Evolutionary conservation across 2,329 filamentous ascomycete genomes (phyloP), one percentile per base, ranked within the genome.

Genomic region (Ustilaginoidea virens): DNA sequence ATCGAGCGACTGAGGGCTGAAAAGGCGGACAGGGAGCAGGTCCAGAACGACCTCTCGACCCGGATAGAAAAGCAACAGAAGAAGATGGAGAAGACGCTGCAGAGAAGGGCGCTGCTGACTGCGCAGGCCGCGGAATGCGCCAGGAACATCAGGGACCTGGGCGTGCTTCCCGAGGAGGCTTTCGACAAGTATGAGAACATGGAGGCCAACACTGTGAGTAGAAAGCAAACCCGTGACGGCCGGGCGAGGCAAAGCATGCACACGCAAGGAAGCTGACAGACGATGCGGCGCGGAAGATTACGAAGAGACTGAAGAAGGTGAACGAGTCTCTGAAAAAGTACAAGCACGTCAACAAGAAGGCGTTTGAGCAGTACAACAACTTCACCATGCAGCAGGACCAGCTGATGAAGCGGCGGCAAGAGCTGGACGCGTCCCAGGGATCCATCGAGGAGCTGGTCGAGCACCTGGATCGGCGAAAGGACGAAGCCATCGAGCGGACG

Each of bases 261-360:
- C 33, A 49, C 28, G 3, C n/a, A 32, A 23, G 11, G 13, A 15
- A 6, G 22, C 18, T 23, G 15, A 25, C 24, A 15, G 5, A n/a
- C n/a, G n/a, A n/a, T n/a, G n/a, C n/a, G 24, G 9, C 8, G 4
- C 36, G 72, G 63, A 70, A 72, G 63, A 70, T 72, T 34, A 60
- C 61, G n/a, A 60, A 59, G 23, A 75, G 77, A 32, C 70, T 96
- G 15, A 85, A 90, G 56, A 92, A 86, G 46, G 83, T 87, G 45
- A 92, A 92, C 38, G 82, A 93, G 42, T 75, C 80, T 0, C 64
- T 96, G 31, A 96, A 96, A 59, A 93, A 94, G 51, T 96, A 90
- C 58, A 83, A 85, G 31, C 83, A 94, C 45, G 86, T 98, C 58
- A 98, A 98, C 69, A 98, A 96, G 60, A 96, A 98, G 58, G 90